Percentiles rank a stretch among this genome's conserved stretches.
These are phyloP conservation scores for Globisporangium recalcitrans DNA, from an alignment of 352 stramenopile genomes.

Conservation along the genomic window DNA sequence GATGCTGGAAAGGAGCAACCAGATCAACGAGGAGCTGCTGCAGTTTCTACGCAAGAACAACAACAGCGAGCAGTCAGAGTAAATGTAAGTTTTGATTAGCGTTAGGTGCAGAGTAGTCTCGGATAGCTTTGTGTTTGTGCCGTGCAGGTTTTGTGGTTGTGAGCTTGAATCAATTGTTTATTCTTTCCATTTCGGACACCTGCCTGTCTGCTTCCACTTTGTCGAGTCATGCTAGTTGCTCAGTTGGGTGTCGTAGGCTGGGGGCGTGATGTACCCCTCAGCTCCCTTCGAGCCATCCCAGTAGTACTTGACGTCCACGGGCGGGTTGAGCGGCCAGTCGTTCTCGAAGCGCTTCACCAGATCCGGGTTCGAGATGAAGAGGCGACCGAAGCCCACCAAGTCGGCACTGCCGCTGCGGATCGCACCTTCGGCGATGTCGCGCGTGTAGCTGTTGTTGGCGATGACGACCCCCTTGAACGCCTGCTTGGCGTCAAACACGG, in stretches of 20 bases:
- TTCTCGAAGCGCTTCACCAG: no score
- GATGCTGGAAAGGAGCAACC: conserved; percentile 2
- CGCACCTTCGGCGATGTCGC: conserved; percentile 19
- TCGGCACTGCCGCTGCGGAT: conserved; percentile 27
- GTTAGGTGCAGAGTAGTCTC: no score
- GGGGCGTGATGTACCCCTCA: no score
- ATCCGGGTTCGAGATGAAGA: no score
- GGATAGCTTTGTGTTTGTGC: no score
- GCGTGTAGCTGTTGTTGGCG: conserved; percentile 19
- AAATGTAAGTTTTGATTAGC: background rate
- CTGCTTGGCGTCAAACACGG: conserved; percentile 23
- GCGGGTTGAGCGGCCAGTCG: no score
- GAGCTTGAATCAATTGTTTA: background rate
- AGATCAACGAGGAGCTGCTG: conserved; percentile 3
- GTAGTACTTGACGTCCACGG: no score
- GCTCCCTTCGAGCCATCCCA: no score
- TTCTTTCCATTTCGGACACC: background rate
- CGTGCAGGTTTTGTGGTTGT: background rate
- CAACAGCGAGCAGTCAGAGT: conserved; percentile 12
- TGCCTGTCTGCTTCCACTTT: background rate
- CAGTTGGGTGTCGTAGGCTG: no score
- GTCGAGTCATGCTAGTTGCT: no score
- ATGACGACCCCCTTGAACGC: conserved; percentile 18
- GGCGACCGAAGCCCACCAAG: conserved; percentile 22
- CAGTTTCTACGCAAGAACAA: background rate